These are phyloP conservation scores for Hagleromyces aurorensis DNA, from an alignment of 805 yeast species.

Conservation along the genomic window DNA sequence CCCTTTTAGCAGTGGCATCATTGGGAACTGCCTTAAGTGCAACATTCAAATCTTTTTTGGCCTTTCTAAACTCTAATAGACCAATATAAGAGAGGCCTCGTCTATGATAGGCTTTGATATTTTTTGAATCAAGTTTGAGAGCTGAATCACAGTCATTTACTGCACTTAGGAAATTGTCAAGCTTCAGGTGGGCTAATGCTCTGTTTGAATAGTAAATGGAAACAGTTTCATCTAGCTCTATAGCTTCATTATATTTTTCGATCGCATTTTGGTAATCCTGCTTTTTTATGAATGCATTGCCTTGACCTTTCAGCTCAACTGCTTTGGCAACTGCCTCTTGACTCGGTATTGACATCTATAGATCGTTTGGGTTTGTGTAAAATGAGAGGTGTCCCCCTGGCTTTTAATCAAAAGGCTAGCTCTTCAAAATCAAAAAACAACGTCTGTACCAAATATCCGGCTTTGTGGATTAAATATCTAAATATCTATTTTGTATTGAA, in stretches of 20 bases:
- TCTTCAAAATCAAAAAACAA: too few relatives aligned
- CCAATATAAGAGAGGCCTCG: conserved; percentile 79
- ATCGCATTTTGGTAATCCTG: conserved; percentile 59
- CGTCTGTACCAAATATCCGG: too few relatives aligned
- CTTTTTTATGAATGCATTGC: conserved; percentile 63
- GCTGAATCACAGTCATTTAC: conserved; percentile 71
- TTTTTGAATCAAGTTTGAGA: conserved; percentile 53
- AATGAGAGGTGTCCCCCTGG: too few relatives aligned
- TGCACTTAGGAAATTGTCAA: conserved; percentile 83
- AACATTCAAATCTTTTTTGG: conserved; percentile 57
- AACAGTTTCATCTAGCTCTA: conserved; percentile 49
- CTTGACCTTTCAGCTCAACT: conserved; percentile 51
- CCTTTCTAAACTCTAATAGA: conserved; percentile 64
- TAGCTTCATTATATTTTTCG: conserved; percentile 67
- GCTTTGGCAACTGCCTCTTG: too few relatives aligned
- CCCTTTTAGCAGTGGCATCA: conserved; percentile 58
- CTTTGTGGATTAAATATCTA: too few relatives aligned
- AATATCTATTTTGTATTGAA: too few relatives aligned
- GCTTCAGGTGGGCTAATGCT: conserved; percentile 81
- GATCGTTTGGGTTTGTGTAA: too few relatives aligned
- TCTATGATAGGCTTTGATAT: conserved; percentile 78
- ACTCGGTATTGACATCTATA: too few relatives aligned
- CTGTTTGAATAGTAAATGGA: conserved; percentile 73
- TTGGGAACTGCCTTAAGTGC: conserved; percentile 57
- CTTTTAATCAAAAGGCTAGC: too few relatives aligned